These are phyloP conservation scores for Agrocybe praecox DNA, from an alignment of 768 basidiomycete species.

Conservation along the genomic window DNA sequence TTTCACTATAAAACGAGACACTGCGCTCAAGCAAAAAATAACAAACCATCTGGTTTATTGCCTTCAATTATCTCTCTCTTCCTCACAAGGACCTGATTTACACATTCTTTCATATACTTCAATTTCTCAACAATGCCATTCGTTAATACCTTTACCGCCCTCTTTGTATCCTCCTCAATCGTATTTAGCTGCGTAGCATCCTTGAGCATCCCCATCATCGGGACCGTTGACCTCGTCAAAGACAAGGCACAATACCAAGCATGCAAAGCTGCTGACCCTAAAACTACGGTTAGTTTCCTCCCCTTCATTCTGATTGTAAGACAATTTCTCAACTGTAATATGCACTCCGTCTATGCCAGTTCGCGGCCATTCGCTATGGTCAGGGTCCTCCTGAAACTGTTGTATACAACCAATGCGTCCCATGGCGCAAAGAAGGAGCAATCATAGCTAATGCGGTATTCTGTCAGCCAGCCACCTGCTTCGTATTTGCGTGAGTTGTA, in stretches of 20 bases:
- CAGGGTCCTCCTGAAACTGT: slow-evolving; percentile 15
- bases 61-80: background rate
- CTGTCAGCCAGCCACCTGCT: slow-evolving; percentile 16
- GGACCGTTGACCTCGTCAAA: slow-evolving; percentile 10
- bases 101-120: background rate
- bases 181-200: background rate
- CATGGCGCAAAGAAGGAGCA: slow-evolving; percentile 12
- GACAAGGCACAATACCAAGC: slow-evolving; percentile 14
- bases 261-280: slow-evolving; percentile 12
- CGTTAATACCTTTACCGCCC: background rate
- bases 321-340: background rate
- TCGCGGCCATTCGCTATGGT: slow-evolving; percentile 18
- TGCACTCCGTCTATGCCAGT: slow-evolving; percentile 1
- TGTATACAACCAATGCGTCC: slow-evolving; percentile 18
- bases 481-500: slow-evolving; percentile 15
- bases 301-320: background rate
- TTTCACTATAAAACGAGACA: no score
- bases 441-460: slow-evolving; percentile 19
- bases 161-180: background rate
- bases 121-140: background rate
- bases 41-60: no score
- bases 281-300: slow-evolving; percentile 2
- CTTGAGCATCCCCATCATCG: slow-evolving; percentile 7
- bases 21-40: no score
- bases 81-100: background rate